phyloP scores from a whole-genome alignment of 148 eudicot genomes.

The Dysphania ambrosioides region DNA sequence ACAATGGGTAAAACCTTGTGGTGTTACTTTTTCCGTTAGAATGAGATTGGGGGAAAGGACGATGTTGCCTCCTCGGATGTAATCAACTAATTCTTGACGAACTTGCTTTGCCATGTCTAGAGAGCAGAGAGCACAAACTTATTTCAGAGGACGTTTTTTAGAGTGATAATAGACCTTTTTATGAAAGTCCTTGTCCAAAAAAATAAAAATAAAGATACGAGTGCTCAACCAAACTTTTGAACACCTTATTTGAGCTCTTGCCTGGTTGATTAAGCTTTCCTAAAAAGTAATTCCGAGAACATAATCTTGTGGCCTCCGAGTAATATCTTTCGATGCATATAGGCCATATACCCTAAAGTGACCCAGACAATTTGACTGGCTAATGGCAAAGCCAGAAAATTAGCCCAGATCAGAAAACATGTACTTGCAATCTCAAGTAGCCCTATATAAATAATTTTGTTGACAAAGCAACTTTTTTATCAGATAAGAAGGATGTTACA shows the following conservation, averaged over 20 bases:
- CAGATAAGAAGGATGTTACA: constrained; percentile 16
- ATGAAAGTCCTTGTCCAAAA: too few relatives aligned
- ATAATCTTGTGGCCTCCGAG: background rate
- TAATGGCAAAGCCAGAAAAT: background rate
- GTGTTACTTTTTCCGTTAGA: too few relatives aligned
- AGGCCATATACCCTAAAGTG: background rate
- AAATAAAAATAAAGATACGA: too few relatives aligned
- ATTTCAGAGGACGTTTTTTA: too few relatives aligned
- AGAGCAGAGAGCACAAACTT: too few relatives aligned
- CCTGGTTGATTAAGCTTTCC: background rate
- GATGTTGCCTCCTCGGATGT: too few relatives aligned
- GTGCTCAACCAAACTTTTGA: background rate
- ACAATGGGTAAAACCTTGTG: too few relatives aligned
- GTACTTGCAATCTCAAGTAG: background rate
- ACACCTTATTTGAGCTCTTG: background rate
- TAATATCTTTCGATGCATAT: background rate
- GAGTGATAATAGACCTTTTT: too few relatives aligned
- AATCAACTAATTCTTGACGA: too few relatives aligned
- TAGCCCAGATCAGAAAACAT: background rate
- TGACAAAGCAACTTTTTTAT: constrained; percentile 11
- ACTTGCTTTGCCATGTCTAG: too few relatives aligned
- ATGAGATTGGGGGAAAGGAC: too few relatives aligned
- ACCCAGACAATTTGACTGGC: background rate
- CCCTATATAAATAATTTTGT: background rate
- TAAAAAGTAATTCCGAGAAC: background rate